Evolutionary conservation across 257 asterid species (phyloP), one percentile per base, ranked within the genome.

Genomic region (Solanum pinnatisectum): DNA sequence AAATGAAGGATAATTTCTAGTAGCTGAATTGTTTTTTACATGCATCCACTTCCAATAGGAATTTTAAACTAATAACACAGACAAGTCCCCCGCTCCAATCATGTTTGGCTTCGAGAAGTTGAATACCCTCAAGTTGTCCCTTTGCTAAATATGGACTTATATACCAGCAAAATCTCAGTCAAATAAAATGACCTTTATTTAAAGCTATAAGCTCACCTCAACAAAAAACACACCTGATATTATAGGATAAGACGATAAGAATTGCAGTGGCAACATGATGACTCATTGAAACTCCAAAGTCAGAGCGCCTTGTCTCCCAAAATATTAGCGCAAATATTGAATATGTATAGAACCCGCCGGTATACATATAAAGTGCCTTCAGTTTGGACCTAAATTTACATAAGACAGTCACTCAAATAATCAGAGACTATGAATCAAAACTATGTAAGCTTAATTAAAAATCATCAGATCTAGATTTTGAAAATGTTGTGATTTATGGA

Each of bases 271-370:
- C 96, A 84, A 95, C 91, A 74, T 96, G 99, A 89, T 96, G 99
- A 87, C 95, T 86, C 99, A 96, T 96, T 15, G 99, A 96, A 83
- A 96, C 98, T 71, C 98, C 98, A 90, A 95, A 96, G 91, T 96
- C 99, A 18, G 99, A 94, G 77, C 99, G 98, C 92, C 96, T 92
- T 46, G 98, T 96, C 90, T 96, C 99, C 99, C 99, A 96, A 86
- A 93, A 95, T 60, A 96, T 86, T 84, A 96, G 94, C 23, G 99
- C 98, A 91, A 96, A 96, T 88, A 96, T 96, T 83, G 99, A 95
- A 91, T 94, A 96, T 6, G 93, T 88, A 88, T 96, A 96, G 93
- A 96, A 96, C 87, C 98, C 99, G 30, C 99, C 96, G 10, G 90
- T 88, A 84, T 96, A 96, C 98, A 95, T 93, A 85, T 95, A 95